A percentile compares a stretch with the other conserved stretches of the same genome.
Evolutionary conservation across 306 rosid genomes (phyloP).

Genomic region (Vicia sativa): DNA sequence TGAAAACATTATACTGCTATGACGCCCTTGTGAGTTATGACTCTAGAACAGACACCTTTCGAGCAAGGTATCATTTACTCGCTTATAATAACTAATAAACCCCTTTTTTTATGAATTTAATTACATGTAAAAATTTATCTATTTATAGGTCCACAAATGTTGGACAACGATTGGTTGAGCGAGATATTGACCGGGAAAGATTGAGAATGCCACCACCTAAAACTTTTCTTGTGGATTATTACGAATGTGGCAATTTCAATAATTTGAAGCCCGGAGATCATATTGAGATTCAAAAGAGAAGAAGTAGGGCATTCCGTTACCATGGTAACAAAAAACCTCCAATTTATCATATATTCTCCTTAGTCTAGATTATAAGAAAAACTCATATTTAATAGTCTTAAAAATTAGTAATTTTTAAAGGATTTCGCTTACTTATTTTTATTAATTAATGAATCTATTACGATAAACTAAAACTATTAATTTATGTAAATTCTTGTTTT

Average conservation of each 20-base stretch:
- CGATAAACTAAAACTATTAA: too few species aligned
- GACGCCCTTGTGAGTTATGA: background rate
- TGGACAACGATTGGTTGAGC: slow-evolving; percentile 53
- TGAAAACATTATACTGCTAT: background rate
- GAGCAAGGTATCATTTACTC: background rate
- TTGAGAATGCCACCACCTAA: slow-evolving; percentile 54
- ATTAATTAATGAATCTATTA: too few species aligned
- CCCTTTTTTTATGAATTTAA: background rate
- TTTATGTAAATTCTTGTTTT: too few species aligned
- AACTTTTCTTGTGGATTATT: slow-evolving; percentile 48
- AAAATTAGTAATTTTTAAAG: too few species aligned
- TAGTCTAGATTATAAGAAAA: too few species aligned
- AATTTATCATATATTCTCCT: too few species aligned
- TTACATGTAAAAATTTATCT: background rate
- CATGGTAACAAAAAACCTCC: too few species aligned
- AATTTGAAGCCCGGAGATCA: slow-evolving; percentile 55
- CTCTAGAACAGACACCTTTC: background rate
- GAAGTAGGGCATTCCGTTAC: slow-evolving; percentile 45
- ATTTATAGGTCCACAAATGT: slow-evolving; percentile 54
- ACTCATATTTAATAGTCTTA: too few species aligned
- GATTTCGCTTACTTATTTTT: too few species aligned
- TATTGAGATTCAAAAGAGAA: slow-evolving; percentile 62
- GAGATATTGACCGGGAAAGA: slow-evolving; percentile 52
- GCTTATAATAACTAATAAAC: background rate
- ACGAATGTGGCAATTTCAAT: slow-evolving; percentile 45